These are phyloP conservation scores for Clathrus columnatus DNA, from an alignment of 768 basidiomycete species.

Conservation along the genomic window DNA sequence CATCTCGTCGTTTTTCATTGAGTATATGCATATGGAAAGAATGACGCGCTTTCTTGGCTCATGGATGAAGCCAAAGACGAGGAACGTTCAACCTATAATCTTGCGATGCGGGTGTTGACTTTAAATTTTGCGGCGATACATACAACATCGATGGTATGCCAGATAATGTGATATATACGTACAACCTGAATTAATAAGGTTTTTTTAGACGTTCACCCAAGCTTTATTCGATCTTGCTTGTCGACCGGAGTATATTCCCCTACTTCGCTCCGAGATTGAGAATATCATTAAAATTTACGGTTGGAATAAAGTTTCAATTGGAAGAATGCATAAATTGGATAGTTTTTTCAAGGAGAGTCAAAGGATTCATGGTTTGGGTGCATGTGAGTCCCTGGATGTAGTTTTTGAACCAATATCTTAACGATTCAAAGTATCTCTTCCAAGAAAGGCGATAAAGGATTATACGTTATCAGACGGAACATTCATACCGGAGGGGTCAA, in stretches of 20 bases:
- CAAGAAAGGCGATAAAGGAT: slow-evolving; percentile 27
- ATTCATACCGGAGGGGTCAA: slow-evolving; percentile 30
- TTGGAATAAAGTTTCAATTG: slow-evolving; percentile 23
- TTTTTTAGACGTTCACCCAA: slow-evolving; percentile 22
- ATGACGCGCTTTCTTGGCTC: slow-evolving; percentile 11
- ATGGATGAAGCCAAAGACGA: slow-evolving; percentile 11
- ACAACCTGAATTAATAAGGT: neutral
- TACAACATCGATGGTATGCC: slow-evolving; percentile 11
- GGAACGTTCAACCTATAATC: slow-evolving; percentile 1
- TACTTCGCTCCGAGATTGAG: slow-evolving; percentile 35
- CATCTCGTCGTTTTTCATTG: neutral
- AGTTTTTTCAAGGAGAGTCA: slow-evolving; percentile 27
- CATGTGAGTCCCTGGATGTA: slow-evolving; percentile 14
- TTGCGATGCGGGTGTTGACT: slow-evolving; percentile 6
- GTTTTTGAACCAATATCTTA: no score
- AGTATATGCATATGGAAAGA: neutral
- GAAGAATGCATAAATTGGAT: slow-evolving; percentile 26
- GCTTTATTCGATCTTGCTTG: slow-evolving; percentile 30
- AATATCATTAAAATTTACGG: slow-evolving; percentile 17
- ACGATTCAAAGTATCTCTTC: neutral
- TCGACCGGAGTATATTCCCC: slow-evolving; percentile 25
- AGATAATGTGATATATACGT: neutral
- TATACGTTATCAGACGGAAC: slow-evolving; percentile 39
- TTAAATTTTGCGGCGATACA: slow-evolving; percentile 12
- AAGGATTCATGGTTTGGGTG: slow-evolving; percentile 18